Evolutionary conservation across 192 early-diverging fungal genomes (phyloP), one percentile per base, ranked within the genome.

Genomic region (Thoreauomyces humboldtii): DNA sequence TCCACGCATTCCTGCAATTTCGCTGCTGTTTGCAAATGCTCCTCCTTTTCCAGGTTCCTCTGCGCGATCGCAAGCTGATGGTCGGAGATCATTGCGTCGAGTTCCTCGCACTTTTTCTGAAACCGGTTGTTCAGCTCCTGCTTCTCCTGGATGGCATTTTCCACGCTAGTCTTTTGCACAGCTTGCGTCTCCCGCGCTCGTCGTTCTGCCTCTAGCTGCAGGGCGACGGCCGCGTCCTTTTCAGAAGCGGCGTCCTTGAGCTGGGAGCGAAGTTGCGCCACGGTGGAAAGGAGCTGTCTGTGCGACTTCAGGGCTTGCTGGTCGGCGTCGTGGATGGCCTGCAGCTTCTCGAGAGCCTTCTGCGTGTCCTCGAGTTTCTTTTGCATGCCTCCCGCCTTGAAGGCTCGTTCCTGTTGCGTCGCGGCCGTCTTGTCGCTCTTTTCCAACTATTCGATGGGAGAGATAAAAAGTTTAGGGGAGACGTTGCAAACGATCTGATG

Each of bases 371-470:
- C 38, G 38, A 41, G 11, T 17, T 41, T 17, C 11, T 41, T 41
- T 41, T 41, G 38, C 38, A 41, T 4, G 51, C 34, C 21, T 37
- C 31, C 51, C 27, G 43, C 31, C 17, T 28, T 43, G 38, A 41
- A 17, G 38, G 38, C 17, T 17, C 43, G 17, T n/a, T 73, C 65
- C 34, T 63, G 41, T 33, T 57, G 62, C 28, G 54, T 43, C 4
- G 38, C 7, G n/a, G 67, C 25, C 2, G 27, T 33, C 56, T 59
- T 70, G 35, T 74, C 67, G 0, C 55, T 14, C 41, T 74, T 74
- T 22, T 74, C 67, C 17, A 70, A 48, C 72, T 73, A 42, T 15
- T 1, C 17, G 25, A 36, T 56, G 17, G 17, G 12, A 21, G 4
- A 32, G 9, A 4, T 15, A 4, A 48, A 28, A 44, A n/a, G 14